These are phyloP conservation scores for Physcia stellaris DNA, from an alignment of 495 filamentous ascomycete species.

Conservation along the genomic window DNA sequence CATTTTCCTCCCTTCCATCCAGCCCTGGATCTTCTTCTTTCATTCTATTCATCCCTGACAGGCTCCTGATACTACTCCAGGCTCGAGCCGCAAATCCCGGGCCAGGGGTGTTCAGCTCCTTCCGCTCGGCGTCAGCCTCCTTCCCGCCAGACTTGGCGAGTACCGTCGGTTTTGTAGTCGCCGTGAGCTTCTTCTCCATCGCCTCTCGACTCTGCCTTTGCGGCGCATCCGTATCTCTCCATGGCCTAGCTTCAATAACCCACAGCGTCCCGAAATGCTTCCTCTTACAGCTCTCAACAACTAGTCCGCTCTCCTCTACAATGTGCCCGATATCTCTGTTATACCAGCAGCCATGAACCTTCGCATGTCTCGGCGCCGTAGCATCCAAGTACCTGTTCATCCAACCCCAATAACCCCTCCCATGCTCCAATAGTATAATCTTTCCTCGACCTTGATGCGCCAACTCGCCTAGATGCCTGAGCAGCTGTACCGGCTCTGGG, in stretches of 20 bases:
- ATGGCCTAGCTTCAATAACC: conserved; percentile 37
- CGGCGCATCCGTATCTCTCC: neutral
- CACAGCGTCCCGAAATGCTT: conserved; percentile 71
- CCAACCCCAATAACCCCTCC: conserved; percentile 61
- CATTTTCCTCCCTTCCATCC: too few relatives aligned
- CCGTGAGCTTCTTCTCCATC: conserved; percentile 38
- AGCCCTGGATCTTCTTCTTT: too few relatives aligned
- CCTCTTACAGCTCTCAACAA: conserved; percentile 54
- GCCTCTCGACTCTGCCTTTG: conserved; percentile 16
- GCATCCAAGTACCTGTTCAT: conserved; percentile 69
- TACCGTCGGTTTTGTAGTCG: too few relatives aligned
- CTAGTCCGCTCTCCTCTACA: conserved; percentile 67
- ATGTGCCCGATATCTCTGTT: conserved; percentile 81
- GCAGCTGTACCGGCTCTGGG: conserved; percentile 51
- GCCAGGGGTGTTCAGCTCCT: too few relatives aligned
- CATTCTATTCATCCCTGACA: too few relatives aligned
- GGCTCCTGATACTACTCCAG: too few relatives aligned
- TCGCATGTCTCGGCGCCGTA: conserved; percentile 62
- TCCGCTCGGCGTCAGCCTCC: too few relatives aligned
- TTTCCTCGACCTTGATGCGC: conserved; percentile 41
- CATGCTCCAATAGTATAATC: conserved; percentile 87
- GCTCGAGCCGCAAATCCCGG: too few relatives aligned
- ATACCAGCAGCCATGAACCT: conserved; percentile 89
- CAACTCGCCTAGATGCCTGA: conserved; percentile 32
- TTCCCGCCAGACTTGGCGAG: too few relatives aligned